Conservation (phyloP, 1,284 basidiomycete genomes). For the Lignosus rhinocerotis region DNA sequence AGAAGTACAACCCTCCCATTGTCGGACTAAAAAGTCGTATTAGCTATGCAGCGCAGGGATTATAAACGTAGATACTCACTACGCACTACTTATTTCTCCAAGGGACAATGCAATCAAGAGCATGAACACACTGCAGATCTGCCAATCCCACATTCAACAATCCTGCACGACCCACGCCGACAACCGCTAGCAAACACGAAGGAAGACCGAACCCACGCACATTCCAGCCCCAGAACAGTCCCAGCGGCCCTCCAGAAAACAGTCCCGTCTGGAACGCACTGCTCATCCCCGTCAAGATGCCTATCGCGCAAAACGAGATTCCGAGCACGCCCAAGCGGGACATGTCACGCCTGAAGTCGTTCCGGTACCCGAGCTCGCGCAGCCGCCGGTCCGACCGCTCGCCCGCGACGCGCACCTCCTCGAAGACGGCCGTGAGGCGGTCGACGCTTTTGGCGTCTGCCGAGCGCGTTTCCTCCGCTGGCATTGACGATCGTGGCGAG, state of each 20-base stretch:
- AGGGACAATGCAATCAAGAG: constrained; percentile 56
- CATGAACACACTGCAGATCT: constrained; percentile 65
- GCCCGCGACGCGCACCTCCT: not conserved
- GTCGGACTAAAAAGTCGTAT: constrained; percentile 40
- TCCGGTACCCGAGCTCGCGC: constrained; percentile 54
- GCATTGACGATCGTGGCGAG: not conserved
- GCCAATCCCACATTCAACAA: not conserved
- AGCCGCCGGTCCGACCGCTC: constrained; percentile 46
- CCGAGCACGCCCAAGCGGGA: constrained; percentile 59
- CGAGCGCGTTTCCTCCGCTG: not conserved
- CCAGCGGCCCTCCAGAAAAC: constrained; percentile 59
- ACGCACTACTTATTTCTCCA: constrained; percentile 62
- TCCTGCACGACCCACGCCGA: not conserved
- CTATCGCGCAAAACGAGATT: constrained; percentile 61
- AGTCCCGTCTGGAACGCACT: constrained; percentile 56
- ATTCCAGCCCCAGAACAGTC: constrained; percentile 67
- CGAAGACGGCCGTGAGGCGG: not conserved
- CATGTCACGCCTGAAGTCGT: constrained; percentile 58
- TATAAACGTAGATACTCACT: constrained; percentile 37
- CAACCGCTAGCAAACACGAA: not conserved
- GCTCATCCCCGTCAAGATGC: constrained; percentile 63
- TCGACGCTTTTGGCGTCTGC: not conserved
- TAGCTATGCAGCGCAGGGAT: not conserved
- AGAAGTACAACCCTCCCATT: constrained; percentile 61
- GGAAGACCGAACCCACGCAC: constrained; percentile 33